A percentile compares a stretch with the other conserved stretches of the same genome.
These are phyloP conservation scores for Tagetes erecta DNA, from an alignment of 129 eudicot species.

Conservation along the genomic window DNA sequence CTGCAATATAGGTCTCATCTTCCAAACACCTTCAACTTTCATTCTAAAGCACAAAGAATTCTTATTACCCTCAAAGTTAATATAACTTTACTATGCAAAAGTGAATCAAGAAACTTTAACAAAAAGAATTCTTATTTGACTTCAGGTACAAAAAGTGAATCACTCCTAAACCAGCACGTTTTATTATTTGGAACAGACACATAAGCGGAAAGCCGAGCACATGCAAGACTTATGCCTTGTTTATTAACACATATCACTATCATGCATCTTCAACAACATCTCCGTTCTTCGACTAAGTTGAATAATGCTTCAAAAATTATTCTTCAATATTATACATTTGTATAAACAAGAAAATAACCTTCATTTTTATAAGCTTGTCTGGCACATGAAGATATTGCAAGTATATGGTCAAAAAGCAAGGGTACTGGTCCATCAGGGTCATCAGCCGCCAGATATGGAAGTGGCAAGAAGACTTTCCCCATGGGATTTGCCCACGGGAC, in stretches of 20 bases:
- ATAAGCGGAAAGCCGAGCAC: background rate
- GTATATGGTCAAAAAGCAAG: constrained; percentile 95
- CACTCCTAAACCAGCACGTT: background rate
- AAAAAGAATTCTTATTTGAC: background rate
- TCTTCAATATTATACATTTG: background rate
- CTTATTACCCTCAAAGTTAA: background rate
- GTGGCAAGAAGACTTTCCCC: constrained; percentile 98
- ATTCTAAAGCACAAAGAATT: background rate
- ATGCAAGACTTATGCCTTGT: background rate
- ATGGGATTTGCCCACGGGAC: constrained; percentile 99
- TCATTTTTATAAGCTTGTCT: constrained; percentile 81
- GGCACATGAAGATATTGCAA: constrained; percentile 95
- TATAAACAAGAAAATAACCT: constrained; percentile 53
- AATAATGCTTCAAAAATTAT: background rate
- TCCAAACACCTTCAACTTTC: background rate
- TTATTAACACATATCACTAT: background rate
- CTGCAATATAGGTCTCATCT: background rate
- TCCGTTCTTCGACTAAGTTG: background rate
- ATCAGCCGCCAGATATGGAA: constrained; percentile 92
- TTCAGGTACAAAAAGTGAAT: background rate
- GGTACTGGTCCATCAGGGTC: constrained; percentile 99
- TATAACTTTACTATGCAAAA: background rate
- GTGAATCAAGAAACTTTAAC: background rate
- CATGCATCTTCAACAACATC: background rate
- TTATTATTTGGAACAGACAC: background rate